Percentiles rank a stretch among this genome's conserved stretches.
These are phyloP conservation scores for Chlamydomonas incerta DNA, from an alignment of 139 green algal species.

Conservation along the genomic window DNA sequence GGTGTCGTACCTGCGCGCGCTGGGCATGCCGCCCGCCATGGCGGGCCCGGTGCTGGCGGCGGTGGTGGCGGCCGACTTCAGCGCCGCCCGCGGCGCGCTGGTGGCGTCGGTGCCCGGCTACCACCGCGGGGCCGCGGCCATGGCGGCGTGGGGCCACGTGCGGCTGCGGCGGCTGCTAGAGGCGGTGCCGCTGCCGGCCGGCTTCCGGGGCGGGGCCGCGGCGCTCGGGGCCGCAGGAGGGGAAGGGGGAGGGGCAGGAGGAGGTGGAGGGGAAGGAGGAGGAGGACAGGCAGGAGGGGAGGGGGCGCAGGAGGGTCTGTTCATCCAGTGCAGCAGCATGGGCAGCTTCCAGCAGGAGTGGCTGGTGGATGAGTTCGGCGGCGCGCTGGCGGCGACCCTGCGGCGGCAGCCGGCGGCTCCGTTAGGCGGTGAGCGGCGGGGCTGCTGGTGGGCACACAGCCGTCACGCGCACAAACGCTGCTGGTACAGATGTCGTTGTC, in stretches of 20 bases:
- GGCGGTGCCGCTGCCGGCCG: constrained; percentile 39
- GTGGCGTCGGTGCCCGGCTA: constrained; percentile 69
- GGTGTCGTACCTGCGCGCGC: constrained; percentile 64
- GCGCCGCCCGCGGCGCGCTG: constrained; percentile 60
- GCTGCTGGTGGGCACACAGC: neutral
- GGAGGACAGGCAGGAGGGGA: neutral
- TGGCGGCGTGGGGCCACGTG: constrained; percentile 78
- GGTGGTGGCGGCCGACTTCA: constrained; percentile 75
- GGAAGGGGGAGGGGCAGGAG: neutral
- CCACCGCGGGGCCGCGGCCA: constrained; percentile 49
- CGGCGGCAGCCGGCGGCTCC: neutral
- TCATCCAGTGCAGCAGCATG: constrained; percentile 80
- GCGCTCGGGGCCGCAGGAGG: neutral
- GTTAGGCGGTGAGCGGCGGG: neutral
- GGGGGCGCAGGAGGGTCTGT: constrained; percentile 34
- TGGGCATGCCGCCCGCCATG: constrained; percentile 59
- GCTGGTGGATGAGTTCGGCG: constrained; percentile 73
- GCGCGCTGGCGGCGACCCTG: constrained; percentile 59
- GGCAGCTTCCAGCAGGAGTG: constrained; percentile 74
- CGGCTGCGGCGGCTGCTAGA: constrained; percentile 64
- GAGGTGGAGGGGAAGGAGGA: neutral
- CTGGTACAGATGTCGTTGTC: no score
- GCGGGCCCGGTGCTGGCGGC: constrained; percentile 12
- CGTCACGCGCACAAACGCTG: no score
- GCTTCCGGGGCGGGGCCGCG: constrained; percentile 38